phyloP scores from a whole-genome alignment of 495 filamentous ascomycete species.

The Penicillium canescens region DNA sequence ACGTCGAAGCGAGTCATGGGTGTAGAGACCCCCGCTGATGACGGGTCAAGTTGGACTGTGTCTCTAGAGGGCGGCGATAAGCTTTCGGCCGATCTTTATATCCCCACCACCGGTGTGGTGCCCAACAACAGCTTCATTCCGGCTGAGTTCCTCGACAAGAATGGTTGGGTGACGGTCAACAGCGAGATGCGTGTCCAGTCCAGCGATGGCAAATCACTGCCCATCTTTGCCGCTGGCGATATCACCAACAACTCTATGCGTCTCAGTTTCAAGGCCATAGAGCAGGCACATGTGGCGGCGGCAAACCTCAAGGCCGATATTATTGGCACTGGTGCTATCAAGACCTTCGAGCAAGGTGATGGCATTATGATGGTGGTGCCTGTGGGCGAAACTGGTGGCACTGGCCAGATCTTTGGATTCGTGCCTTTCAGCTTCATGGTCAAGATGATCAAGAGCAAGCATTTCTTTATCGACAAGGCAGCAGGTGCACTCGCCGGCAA shows the following conservation, averaged over 20 bases:
- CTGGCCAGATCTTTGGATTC: slow-evolving; percentile 50
- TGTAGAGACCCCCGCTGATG: slow-evolving; percentile 11
- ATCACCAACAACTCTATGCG: slow-evolving; percentile 37
- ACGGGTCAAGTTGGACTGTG: slow-evolving; percentile 26
- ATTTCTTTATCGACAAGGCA: slow-evolving; percentile 38
- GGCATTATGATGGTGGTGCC: slow-evolving; percentile 40
- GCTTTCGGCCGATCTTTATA: slow-evolving; percentile 57
- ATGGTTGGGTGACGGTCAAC: slow-evolving; percentile 57
- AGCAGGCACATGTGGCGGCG: slow-evolving; percentile 30
- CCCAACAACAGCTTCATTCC: slow-evolving; percentile 65
- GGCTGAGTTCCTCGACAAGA: slow-evolving; percentile 43
- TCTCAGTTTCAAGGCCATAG: slow-evolving; percentile 25
- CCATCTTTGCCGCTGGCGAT: slow-evolving; percentile 42
- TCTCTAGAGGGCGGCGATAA: slow-evolving; percentile 42
- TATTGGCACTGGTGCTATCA: slow-evolving; percentile 18
- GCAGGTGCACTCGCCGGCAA: slow-evolving; percentile 12
- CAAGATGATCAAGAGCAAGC: slow-evolving; percentile 46
- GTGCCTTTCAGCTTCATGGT: slow-evolving; percentile 45
- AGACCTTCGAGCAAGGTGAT: slow-evolving; percentile 22
- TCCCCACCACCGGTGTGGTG: slow-evolving; percentile 59
- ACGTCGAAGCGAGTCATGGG: slow-evolving; percentile 19
- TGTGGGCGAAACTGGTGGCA: slow-evolving; percentile 46
- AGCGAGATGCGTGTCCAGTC: slow-evolving; percentile 51
- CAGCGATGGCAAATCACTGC: slow-evolving; percentile 22
- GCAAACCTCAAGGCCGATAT: slow-evolving; percentile 38